Base-by-base conservation (phyloP, 306 rosid species). In the Malus orientalis region DNA sequence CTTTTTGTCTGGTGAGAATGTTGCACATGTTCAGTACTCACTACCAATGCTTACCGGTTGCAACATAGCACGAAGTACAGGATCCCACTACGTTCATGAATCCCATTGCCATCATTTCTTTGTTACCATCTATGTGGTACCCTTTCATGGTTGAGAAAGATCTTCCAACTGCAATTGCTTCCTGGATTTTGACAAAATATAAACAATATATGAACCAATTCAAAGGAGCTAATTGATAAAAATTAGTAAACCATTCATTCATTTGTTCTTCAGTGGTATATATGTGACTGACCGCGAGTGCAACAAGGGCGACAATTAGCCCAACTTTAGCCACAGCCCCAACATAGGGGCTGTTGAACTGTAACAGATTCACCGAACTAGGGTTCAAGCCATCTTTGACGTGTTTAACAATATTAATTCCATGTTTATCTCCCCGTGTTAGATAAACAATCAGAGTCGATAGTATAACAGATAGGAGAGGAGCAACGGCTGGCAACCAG, bases 91-190 rank as follows among this genome's bases (percentile, higher is more conserved):
- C 76, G 90, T 95, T 95, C 86, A 90, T 88, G 76, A 86, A 65
- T 22, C 98, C 97, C 55, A 92, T 79, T 11, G 97, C 87, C 36
- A 92, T 57, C 98, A 92, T 89, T 75, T 95, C 97, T 81, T 83
- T 95, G 92, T 92, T 95, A 32, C 97, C 98, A 33, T 90, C 93
- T 5, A 90, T 79, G 74, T 76, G 91, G 83, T 92, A 95, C 20
- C 93, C 95, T 83, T 88, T 88, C 36, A 95, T 82, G 11, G 96
- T 77, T 30, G 97, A 90, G 69, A 95, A 92, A 3, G 96, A 90
- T 74, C 97, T 84, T 2, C 98, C 97, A 53, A 95, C 98, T 11
- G 97, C 97, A 68, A 95, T 76, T 61, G 97, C 88, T 82, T 95
- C 98, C 97, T 94, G 76, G 55, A 73, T 1, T 27, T 69, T 61